A percentile compares a stretch with the other conserved stretches of the same genome.
These are phyloP conservation scores for Euphorbia celastroides DNA, from an alignment of 441 rosid species.

Conservation along the genomic window DNA sequence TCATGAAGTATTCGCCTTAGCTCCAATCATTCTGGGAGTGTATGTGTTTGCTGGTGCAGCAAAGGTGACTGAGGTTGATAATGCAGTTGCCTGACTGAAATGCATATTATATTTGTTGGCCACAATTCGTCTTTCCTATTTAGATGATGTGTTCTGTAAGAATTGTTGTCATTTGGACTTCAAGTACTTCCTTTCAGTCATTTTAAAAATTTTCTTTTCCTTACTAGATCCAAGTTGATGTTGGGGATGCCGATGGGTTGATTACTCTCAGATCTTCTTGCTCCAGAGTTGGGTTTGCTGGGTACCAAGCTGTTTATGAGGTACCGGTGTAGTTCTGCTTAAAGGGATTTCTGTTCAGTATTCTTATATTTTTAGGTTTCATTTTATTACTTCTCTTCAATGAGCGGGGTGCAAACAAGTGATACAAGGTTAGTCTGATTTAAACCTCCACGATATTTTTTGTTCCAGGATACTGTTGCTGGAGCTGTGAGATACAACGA, in stretches of 20 bases:
- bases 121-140: too few species aligned
- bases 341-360: neutral
- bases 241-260: constrained; percentile 50
- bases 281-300: constrained; percentile 66
- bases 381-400: constrained; percentile 2
- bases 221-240: constrained; percentile 71
- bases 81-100: neutral
- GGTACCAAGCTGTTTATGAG: constrained; percentile 82
- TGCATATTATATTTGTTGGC: too few species aligned
- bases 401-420: neutral
- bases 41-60: neutral
- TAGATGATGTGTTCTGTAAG: too few species aligned
- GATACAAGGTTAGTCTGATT: constrained; percentile 2
- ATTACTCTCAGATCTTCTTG: constrained; percentile 67
- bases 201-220: constrained; percentile 3
- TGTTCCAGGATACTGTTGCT: constrained; percentile 61
- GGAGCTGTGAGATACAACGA: constrained; percentile 47
- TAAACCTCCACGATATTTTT: constrained; percentile 4
- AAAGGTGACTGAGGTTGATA: neutral
- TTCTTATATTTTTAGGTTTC: constrained; percentile 8
- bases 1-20: neutral
- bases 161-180: constrained; percentile 5
- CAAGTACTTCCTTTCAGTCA: neutral
- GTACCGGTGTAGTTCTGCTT: constrained; percentile 32
- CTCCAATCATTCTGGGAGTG: neutral